phyloP scores from a whole-genome alignment of 2,329 filamentous ascomycete species.

The Penicillium polonicum region DNA sequence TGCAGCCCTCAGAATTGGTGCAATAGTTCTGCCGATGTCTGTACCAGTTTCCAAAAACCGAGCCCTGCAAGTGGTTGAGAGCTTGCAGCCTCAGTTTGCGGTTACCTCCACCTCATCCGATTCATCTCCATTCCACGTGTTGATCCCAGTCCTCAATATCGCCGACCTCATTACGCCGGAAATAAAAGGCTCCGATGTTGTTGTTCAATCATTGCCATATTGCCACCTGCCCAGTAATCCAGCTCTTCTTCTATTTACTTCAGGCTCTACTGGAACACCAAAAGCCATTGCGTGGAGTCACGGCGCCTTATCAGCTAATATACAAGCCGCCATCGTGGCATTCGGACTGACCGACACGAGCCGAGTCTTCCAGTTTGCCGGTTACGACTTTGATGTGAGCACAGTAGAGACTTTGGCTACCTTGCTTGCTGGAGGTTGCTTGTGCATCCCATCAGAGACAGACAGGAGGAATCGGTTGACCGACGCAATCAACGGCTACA shows the following conservation, averaged over 20 bases:
- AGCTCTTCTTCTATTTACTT: background rate
- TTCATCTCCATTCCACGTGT: background rate
- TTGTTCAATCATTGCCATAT: background rate
- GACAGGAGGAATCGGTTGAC: background rate
- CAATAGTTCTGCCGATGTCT: background rate
- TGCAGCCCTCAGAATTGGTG: background rate
- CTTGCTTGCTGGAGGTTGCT: background rate
- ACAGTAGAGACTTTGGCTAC: background rate
- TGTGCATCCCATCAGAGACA: background rate
- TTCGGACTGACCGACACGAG: background rate
- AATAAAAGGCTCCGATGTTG: background rate
- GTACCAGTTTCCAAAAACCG: background rate
- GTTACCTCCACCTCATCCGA: background rate
- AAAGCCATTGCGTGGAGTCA: background rate
- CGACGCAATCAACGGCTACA: background rate
- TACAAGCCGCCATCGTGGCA: too few relatives aligned
- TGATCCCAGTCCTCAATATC: background rate
- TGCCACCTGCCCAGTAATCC: background rate
- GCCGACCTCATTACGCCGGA: background rate
- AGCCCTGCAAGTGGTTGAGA: background rate
- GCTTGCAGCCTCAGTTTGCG: background rate
- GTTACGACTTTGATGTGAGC: background rate
- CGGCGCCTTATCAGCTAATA: background rate
- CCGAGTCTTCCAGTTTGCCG: background rate
- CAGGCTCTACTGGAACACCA: background rate